Conservation (phyloP, 805 yeast species). For the Teunomyces stri region DNA sequence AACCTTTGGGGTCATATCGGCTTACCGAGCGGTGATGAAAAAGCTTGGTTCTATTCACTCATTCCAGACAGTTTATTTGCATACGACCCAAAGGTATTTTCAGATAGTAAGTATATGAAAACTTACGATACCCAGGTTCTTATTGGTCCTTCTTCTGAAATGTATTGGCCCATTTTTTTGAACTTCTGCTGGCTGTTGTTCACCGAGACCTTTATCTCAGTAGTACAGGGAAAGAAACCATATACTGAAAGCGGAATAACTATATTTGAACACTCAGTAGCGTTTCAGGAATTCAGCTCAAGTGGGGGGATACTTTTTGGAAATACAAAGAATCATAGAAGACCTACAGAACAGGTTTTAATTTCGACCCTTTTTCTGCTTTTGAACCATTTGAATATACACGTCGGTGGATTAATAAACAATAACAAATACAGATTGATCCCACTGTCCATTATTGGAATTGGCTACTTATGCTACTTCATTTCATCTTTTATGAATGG, state of each 20-base stretch:
- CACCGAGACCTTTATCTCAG: constrained; percentile 62
- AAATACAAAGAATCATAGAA: constrained; percentile 15
- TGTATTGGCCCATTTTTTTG: constrained; percentile 58
- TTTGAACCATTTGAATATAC: constrained; percentile 58
- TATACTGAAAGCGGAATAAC: constrained; percentile 67
- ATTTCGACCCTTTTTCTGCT: constrained; percentile 55
- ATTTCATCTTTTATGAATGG: constrained; percentile 40
- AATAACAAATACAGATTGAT: constrained; percentile 54
- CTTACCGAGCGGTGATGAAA: constrained; percentile 1
- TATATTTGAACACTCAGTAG: constrained; percentile 70
- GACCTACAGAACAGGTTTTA: constrained; percentile 54
- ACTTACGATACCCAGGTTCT: constrained; percentile 26
- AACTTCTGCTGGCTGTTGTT: constrained; percentile 61
- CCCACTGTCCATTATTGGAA: constrained; percentile 61
- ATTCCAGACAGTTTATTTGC: constrained; percentile 19
- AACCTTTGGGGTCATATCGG: constrained; percentile 22
- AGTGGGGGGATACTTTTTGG: constrained; percentile 24
- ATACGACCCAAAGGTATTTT: constrained; percentile 21
- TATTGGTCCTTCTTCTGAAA: constrained; percentile 50
- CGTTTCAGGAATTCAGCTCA: constrained; percentile 68
- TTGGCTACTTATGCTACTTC: constrained; percentile 46
- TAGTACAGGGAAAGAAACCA: constrained; percentile 53
- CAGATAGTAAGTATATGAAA: constrained; percentile 25
- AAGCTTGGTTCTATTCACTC: constrained; percentile 12
- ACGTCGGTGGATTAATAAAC: constrained; percentile 57